Conservation (phyloP, 495 filamentous ascomycete species). For the Hypoxylon perforatum region DNA sequence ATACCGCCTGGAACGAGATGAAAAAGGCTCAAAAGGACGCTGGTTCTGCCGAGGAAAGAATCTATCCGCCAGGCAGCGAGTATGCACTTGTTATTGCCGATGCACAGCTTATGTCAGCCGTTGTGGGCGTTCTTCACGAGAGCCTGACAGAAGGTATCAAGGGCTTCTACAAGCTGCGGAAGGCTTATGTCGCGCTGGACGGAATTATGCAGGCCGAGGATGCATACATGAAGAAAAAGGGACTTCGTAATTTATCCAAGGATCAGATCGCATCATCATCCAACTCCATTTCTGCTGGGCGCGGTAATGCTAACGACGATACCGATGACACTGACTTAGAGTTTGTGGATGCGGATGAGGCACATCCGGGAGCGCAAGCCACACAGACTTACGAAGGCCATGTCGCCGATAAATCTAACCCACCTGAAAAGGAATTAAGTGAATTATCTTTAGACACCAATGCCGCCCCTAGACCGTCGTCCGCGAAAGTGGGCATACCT, state of each 20-base stretch:
- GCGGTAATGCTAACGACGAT: constrained; percentile 20
- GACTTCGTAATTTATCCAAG: constrained; percentile 21
- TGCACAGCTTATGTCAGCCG: constrained; percentile 87
- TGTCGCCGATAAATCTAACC: constrained; percentile 16
- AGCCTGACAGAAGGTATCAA: constrained; percentile 91
- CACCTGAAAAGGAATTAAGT: constrained; percentile 30
- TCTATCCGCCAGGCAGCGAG: constrained; percentile 87
- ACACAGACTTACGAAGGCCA: constrained; percentile 38
- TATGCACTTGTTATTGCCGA: constrained; percentile 80
- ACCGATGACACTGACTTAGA: constrained; percentile 42
- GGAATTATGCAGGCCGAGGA: constrained; percentile 67
- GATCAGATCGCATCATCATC: constrained; percentile 14
- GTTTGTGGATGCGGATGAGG: constrained; percentile 47
- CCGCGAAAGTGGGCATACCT: background rate
- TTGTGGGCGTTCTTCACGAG: constrained; percentile 90
- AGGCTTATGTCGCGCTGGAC: constrained; percentile 87
- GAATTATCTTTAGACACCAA: constrained; percentile 34
- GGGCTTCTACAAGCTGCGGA: constrained; percentile 92
- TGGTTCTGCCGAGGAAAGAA: constrained; percentile 46
- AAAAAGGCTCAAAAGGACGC: constrained; percentile 74
- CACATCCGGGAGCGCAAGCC: constrained; percentile 44
- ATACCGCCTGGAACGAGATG: constrained; percentile 78
- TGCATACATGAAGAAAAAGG: constrained; percentile 52
- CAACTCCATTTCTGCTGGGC: constrained; percentile 25
- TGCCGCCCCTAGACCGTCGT: constrained; percentile 6